These are phyloP conservation scores for Penicillium sp. DNA, from an alignment of 2,329 filamentous ascomycete genomes.

Conservation along the genomic window DNA sequence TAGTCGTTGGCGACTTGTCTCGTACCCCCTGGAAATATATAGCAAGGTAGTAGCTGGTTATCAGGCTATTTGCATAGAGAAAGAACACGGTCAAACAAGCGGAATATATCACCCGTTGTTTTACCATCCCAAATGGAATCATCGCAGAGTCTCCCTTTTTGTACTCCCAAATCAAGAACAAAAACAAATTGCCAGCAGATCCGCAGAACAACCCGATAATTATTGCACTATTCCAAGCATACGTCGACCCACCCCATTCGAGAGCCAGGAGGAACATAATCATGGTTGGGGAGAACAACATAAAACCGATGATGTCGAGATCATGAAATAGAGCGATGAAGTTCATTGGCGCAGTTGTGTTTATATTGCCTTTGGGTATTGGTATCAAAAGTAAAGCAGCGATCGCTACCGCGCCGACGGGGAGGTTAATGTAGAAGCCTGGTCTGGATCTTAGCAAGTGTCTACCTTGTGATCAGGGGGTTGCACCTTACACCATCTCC, in stretches of 20 bases:
- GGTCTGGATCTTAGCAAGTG: background rate
- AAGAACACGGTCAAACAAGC: background rate
- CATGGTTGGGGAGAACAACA: slow-evolving; percentile 29
- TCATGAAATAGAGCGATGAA: slow-evolving; percentile 25
- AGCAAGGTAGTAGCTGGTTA: slow-evolving; percentile 2
- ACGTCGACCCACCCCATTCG: slow-evolving; percentile 32
- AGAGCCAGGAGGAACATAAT: slow-evolving; percentile 37
- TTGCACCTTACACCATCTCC: slow-evolving; percentile 34
- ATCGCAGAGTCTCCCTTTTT: slow-evolving; percentile 34
- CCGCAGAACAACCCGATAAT: slow-evolving; percentile 35
- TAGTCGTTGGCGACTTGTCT: background rate
- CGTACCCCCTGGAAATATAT: slow-evolving; percentile 4
- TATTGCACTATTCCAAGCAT: slow-evolving; percentile 28
- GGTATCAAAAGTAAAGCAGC: slow-evolving; percentile 23
- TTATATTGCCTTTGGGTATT: slow-evolving; percentile 25
- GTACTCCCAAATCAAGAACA: slow-evolving; percentile 36
- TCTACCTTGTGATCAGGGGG: background rate
- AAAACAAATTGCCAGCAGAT: slow-evolving; percentile 22
- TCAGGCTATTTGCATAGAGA: slow-evolving; percentile 1
- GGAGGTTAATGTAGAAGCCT: slow-evolving; percentile 39
- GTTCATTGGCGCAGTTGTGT: slow-evolving; percentile 18
- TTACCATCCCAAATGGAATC: slow-evolving; percentile 27
- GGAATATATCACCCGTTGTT: background rate
- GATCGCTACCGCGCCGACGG: slow-evolving; percentile 27
- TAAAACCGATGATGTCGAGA: slow-evolving; percentile 35